Conservation (phyloP, 2,329 filamentous ascomycete species). For the Delphinella strobiligena region DNA sequence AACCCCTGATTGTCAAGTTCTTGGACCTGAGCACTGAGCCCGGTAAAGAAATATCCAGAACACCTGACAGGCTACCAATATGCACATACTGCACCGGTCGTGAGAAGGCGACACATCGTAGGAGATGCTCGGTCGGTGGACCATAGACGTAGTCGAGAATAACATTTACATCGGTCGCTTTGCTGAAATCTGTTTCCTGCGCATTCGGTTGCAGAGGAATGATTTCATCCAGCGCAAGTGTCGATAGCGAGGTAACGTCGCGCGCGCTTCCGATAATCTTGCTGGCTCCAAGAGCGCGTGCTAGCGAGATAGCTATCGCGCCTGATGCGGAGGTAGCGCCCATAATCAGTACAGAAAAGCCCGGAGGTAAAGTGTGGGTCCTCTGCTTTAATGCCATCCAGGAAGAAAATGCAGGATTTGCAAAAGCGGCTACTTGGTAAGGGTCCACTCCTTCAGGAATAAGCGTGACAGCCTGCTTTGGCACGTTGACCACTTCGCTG, state of each 20-base stretch:
- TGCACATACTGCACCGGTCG: slow-evolving; percentile 42
- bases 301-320: slow-evolving; percentile 36
- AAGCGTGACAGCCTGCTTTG: slow-evolving; percentile 24
- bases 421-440: slow-evolving; percentile 38
- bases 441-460: slow-evolving; percentile 37
- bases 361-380: slow-evolving; percentile 24
- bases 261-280: slow-evolving; percentile 41
- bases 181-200: slow-evolving; percentile 35
- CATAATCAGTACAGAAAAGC: slow-evolving; percentile 39
- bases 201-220: slow-evolving; percentile 30
- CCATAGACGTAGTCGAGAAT: slow-evolving; percentile 49
- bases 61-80: slow-evolving; percentile 35
- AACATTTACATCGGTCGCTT: slow-evolving; percentile 37
- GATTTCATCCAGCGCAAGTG: slow-evolving; percentile 33
- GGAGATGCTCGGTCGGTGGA: slow-evolving; percentile 27
- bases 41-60: slow-evolving; percentile 27
- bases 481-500: slow-evolving; percentile 38
- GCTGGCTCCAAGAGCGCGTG: slow-evolving; percentile 37
- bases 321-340: slow-evolving; percentile 44
- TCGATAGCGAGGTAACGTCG: slow-evolving; percentile 30
- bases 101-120: slow-evolving; percentile 28
- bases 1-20: slow-evolving; percentile 31
- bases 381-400: slow-evolving; percentile 46
- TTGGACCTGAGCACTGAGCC: slow-evolving; percentile 35
- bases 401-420: slow-evolving; percentile 43